Evolutionary conservation across 257 asterid species (phyloP).

Genomic region (Ballota nigra): DNA sequence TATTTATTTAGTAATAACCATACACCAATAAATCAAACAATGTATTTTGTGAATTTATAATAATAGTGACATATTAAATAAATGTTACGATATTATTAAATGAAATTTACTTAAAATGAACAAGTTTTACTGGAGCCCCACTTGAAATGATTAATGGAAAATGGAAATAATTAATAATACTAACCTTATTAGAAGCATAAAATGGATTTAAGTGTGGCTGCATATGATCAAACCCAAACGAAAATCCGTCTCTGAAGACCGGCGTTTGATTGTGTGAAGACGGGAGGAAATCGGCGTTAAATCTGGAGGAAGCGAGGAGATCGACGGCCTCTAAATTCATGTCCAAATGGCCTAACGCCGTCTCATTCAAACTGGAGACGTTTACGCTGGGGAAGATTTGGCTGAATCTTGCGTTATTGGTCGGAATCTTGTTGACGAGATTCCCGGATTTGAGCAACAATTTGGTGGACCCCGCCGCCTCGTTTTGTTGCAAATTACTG

Average conservation of each 20-base stretch:
- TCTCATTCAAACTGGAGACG: conserved; percentile 35
- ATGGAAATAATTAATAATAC: neutral
- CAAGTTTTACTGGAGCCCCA: no score
- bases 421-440: conserved; percentile 26
- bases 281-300: conserved; percentile 34
- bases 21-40: no score
- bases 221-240: conserved; percentile 43
- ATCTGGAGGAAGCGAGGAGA: conserved; percentile 63
- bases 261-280: conserved; percentile 36
- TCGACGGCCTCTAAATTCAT: conserved; percentile 65
- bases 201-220: conserved; percentile 42
- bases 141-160: no score
- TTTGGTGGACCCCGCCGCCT: conserved; percentile 19
- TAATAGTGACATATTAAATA: no score
- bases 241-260: conserved; percentile 25
- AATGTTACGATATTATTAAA: no score
- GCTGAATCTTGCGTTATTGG: conserved; percentile 38
- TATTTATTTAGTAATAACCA: no score
- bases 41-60: no score
- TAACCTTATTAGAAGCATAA: conserved; percentile 40
- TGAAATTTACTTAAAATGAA: no score
- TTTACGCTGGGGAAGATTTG: conserved; percentile 57
- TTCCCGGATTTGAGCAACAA: conserved; percentile 43
- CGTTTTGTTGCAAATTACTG: neutral
- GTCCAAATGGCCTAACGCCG: conserved; percentile 31